Base-by-base conservation (phyloP, 1,284 basidiomycete genomes). In the Ganoderma resinaceum region DNA sequence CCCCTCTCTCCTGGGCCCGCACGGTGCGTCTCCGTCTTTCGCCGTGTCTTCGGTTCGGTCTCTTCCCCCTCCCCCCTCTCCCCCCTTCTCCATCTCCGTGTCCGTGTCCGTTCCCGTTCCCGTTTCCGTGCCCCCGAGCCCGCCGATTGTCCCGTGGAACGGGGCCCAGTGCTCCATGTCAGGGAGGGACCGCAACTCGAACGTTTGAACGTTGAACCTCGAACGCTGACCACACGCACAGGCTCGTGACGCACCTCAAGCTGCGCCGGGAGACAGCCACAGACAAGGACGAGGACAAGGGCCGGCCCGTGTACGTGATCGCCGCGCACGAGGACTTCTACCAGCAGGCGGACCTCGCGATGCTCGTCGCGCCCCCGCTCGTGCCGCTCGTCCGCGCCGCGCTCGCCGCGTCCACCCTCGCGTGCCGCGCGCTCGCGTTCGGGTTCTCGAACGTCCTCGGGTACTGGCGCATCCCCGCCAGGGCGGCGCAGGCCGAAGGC, bases 251-350 rank as follows among this genome's bases (percentile, higher is more conserved):
- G 16, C 83, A 84, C 62, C 72, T 89, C 46, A 82, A 79, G 3
- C 81, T 90, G 6, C 80, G 79, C 49, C 76, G 82, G 38, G 53
- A 62, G 49, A 63, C n/a, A n/a, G n/a, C n/a, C n/a, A n/a, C n/a
- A n/a, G n/a, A n/a, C n/a, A n/a, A 61, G 0, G 74, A 78, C 38
- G 82, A 79, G 1, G 74, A 78, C 35, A 82, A 79, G 1, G 73
- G 74, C 61, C 68, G 66, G 68, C 66, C 68, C 9, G 73, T 84
- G 2, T 83, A 83, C 74, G 83, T 86, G 66, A 89, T 90, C 64
- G 75, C 81, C 1, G 79, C 80, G 63, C 88, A 90, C 71, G 88
- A 90, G 72, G 87, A 90, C 73, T 89, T 87, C 72, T 90, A 88
- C 75, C 87, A 89, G 72, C 83, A 87, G 0, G 86, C 88, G 66